Percentiles rank a stretch among this genome's conserved stretches.
These are phyloP conservation scores for Herpotrichia juniperi DNA, from an alignment of 2,329 filamentous ascomycete genomes.

Conservation along the genomic window DNA sequence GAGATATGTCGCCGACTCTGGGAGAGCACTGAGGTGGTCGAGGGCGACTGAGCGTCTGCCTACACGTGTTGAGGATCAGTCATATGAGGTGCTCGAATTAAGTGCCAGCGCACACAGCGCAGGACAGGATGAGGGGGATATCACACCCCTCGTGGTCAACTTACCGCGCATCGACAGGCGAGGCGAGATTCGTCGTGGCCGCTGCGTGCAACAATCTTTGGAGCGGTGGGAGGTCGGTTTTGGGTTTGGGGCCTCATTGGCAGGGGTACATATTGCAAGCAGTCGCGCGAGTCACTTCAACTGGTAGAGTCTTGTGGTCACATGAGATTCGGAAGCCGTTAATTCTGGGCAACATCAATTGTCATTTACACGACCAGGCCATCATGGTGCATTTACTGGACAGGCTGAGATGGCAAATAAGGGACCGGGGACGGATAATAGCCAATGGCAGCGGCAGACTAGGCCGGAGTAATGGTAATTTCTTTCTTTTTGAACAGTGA, in stretches of 20 bases:
- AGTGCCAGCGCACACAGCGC: slow-evolving; percentile 1
- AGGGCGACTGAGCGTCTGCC: slow-evolving; percentile 36
- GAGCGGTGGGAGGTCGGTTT: neutral
- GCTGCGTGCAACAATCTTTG: neutral
- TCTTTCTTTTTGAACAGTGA: slow-evolving; percentile 11
- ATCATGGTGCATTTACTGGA: slow-evolving; percentile 15
- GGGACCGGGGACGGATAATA: slow-evolving; percentile 11
- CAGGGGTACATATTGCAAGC: neutral
- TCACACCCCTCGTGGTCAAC: neutral
- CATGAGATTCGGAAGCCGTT: neutral
- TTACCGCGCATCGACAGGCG: neutral
- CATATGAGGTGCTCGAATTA: neutral
- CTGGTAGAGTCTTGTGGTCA: neutral
- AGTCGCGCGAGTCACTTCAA: neutral
- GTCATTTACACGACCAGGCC: slow-evolving; percentile 6
- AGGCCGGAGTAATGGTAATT: slow-evolving; percentile 32
- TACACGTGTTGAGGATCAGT: slow-evolving; percentile 8
- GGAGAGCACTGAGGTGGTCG: slow-evolving; percentile 45
- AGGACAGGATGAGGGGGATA: neutral
- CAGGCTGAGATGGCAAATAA: slow-evolving; percentile 5
- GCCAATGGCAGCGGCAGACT: slow-evolving; percentile 26
- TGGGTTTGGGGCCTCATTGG: neutral
- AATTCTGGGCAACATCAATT: slow-evolving; percentile 12
- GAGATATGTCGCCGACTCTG: slow-evolving; percentile 49
- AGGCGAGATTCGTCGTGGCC: neutral